phyloP scores from a whole-genome alignment of 495 filamentous ascomycete species.

The Penicilliopsis zonata region DNA sequence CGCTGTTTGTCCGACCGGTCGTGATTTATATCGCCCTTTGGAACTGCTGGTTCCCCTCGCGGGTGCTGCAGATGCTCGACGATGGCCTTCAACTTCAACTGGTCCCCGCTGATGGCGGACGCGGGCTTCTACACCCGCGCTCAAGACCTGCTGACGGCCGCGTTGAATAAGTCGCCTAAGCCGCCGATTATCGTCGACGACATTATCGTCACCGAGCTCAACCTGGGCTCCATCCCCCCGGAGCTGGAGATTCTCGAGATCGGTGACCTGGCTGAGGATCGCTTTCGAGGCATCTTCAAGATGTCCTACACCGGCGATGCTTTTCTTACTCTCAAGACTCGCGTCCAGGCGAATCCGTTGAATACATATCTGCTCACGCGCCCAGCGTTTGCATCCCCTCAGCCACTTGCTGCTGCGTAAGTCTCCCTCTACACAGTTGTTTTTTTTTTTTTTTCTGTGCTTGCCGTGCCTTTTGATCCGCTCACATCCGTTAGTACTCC shows the following conservation, averaged over 20 bases:
- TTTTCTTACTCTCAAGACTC: slow-evolving; percentile 83
- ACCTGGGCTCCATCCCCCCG: slow-evolving; percentile 83
- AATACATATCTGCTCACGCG: slow-evolving; percentile 91
- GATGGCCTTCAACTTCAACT: slow-evolving; percentile 99
- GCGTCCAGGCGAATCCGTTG: slow-evolving; percentile 93
- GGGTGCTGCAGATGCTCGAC: slow-evolving; percentile 26
- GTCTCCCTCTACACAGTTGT: slow-evolving; percentile 12
- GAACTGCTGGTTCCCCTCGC: too few species aligned
- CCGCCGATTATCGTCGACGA: slow-evolving; percentile 99
- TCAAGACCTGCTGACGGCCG: slow-evolving; percentile 85
- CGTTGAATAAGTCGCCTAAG: slow-evolving; percentile 95
- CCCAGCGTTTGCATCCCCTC: slow-evolving; percentile 81
- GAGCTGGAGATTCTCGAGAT: slow-evolving; percentile 95
- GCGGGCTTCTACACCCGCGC: slow-evolving; percentile 80
- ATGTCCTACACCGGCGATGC: slow-evolving; percentile 97
- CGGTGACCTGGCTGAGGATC: slow-evolving; percentile 90
- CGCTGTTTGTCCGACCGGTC: too few species aligned
- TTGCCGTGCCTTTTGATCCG: too few species aligned
- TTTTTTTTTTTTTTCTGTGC: slow-evolving; percentile 3
- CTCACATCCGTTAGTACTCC: slow-evolving; percentile 37
- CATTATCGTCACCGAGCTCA: slow-evolving; percentile 95
- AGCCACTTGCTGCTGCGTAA: slow-evolving; percentile 81
- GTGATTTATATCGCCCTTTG: too few species aligned
- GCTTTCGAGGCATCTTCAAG: slow-evolving; percentile 96
- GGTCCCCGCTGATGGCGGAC: slow-evolving; percentile 95